Evolutionary conservation across 176 grass and related monocot genomes (phyloP).

Genomic region (Phragmites australis): DNA sequence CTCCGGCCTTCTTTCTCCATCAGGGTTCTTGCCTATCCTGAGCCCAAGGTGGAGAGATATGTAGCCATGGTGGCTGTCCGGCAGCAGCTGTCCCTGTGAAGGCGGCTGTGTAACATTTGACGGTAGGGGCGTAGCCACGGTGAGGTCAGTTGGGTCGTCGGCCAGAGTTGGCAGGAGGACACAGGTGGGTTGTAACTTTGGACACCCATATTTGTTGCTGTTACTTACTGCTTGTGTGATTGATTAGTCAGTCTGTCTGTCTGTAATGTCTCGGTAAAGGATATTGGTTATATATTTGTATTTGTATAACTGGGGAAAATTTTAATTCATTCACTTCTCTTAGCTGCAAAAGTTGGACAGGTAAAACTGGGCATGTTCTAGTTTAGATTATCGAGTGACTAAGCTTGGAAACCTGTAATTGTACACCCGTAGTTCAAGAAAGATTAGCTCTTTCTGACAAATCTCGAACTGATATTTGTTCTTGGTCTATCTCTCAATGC

Average conservation of each 20-base stretch:
- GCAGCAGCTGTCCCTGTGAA: background rate
- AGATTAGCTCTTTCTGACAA: constrained; percentile 32
- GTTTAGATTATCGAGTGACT: constrained; percentile 47
- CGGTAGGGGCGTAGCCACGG: constrained; percentile 45
- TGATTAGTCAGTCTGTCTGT: constrained; percentile 9
- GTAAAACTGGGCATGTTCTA: constrained; percentile 39
- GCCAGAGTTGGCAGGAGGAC: constrained; percentile 8
- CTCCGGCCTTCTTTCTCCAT: constrained; percentile 69
- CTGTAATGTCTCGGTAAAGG: constrained; percentile 39
- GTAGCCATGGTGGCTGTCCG: constrained; percentile 21
- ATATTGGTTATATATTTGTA: constrained; percentile 48
- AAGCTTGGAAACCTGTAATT: constrained; percentile 52
- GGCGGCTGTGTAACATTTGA: constrained; percentile 49
- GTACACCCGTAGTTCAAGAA: constrained; percentile 48
- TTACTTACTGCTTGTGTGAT: constrained; percentile 44
- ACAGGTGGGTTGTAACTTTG: constrained; percentile 56
- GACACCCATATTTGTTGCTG: constrained; percentile 41
- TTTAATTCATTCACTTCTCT: constrained; percentile 55
- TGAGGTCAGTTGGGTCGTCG: constrained; percentile 11
- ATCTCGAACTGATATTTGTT: background rate
- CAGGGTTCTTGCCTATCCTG: constrained; percentile 60
- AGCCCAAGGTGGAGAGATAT: constrained; percentile 86
- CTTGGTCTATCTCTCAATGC: constrained; percentile 4
- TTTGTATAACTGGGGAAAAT: constrained; percentile 47
- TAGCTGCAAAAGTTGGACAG: constrained; percentile 35